A percentile compares a stretch with the other conserved stretches of the same genome.
Evolutionary conservation across 805 yeast genomes (phyloP).

Genomic region (Candida bentonensis): DNA sequence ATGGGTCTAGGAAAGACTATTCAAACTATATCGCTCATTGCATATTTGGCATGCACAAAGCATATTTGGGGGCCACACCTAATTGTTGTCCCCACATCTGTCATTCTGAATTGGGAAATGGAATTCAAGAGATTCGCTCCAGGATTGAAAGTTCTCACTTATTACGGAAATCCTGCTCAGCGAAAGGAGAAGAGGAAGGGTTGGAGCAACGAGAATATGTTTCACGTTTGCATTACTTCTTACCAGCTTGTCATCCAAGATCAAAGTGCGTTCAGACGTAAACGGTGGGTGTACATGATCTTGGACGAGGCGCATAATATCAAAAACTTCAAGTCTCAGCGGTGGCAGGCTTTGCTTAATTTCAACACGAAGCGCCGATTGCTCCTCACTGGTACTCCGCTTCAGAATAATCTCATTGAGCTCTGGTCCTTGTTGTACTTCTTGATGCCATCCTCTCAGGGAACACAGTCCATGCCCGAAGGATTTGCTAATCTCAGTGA

Average conservation of each 20-base stretch:
- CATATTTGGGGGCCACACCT: slow-evolving; percentile 97
- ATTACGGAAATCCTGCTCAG: slow-evolving; percentile 94
- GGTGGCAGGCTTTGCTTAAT: slow-evolving; percentile 93
- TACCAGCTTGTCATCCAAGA: slow-evolving; percentile 97
- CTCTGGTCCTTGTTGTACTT: slow-evolving; percentile 92
- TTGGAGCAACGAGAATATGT: slow-evolving; percentile 92
- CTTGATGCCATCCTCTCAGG: slow-evolving; percentile 82
- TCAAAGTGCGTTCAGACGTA: slow-evolving; percentile 82
- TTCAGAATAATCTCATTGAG: slow-evolving; percentile 89
- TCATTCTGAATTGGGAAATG: slow-evolving; percentile 98
- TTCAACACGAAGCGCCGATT: slow-evolving; percentile 85
- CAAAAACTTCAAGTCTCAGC: slow-evolving; percentile 86
- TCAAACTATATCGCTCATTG: slow-evolving; percentile 77
- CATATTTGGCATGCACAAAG: slow-evolving; percentile 86
- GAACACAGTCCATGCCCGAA: slow-evolving; percentile 51
- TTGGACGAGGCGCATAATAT: slow-evolving; percentile 97
- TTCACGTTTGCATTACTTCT: slow-evolving; percentile 94
- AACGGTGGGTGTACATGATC: slow-evolving; percentile 93
- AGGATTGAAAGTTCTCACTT: slow-evolving; percentile 88
- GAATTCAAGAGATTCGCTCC: slow-evolving; percentile 97
- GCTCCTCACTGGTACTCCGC: slow-evolving; percentile 89
- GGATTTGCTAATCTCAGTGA: slow-evolving; percentile 95
- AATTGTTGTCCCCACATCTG: slow-evolving; percentile 94
- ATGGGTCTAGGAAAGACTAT: slow-evolving; percentile 97
- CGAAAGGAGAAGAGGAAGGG: slow-evolving; percentile 92